Conservation (phyloP, 768 basidiomycete species). For the Lactifluus piperatus region DNA sequence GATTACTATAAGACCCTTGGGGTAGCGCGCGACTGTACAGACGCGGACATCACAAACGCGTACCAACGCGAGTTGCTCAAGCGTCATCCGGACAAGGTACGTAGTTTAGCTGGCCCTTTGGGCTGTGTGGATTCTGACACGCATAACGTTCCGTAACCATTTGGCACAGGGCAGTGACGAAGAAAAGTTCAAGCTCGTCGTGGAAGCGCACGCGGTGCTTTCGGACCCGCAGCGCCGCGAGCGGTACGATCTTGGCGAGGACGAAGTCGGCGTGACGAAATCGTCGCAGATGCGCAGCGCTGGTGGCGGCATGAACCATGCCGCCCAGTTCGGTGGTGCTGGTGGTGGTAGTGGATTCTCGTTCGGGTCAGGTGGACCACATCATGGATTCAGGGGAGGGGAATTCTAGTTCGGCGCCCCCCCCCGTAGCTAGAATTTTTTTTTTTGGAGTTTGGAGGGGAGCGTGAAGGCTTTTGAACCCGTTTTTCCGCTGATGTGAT, state of each 20-base stretch:
- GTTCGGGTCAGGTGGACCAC: neutral
- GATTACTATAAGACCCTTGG: constrained; percentile 81
- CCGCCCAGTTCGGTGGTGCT: constrained; percentile 11
- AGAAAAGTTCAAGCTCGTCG: constrained; percentile 90
- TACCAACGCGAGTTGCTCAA: constrained; percentile 82
- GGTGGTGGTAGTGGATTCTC: constrained; percentile 1
- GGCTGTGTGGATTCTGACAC: neutral
- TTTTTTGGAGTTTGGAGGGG: neutral
- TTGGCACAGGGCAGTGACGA: constrained; percentile 80
- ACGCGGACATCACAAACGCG: constrained; percentile 80
- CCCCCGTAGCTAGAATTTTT: neutral
- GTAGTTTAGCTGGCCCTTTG: neutral
- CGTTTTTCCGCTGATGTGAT: neutral
- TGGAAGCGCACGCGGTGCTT: constrained; percentile 73
- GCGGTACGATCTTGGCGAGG: constrained; percentile 76
- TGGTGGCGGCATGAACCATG: constrained; percentile 33
- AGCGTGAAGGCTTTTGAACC: neutral
- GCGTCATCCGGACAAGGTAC: constrained; percentile 79
- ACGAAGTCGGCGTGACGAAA: constrained; percentile 58
- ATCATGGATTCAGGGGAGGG: constrained; percentile 9
- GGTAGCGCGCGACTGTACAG: constrained; percentile 51
- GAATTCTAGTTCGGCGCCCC: constrained; percentile 1
- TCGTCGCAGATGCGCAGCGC: constrained; percentile 20
- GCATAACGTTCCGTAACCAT: too few relatives aligned
- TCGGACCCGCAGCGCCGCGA: constrained; percentile 66